Evolutionary conservation across 2,329 filamentous ascomycete genomes (phyloP), one percentile per base, ranked within the genome.

Genomic region (Aotearoamyces nothofagi): DNA sequence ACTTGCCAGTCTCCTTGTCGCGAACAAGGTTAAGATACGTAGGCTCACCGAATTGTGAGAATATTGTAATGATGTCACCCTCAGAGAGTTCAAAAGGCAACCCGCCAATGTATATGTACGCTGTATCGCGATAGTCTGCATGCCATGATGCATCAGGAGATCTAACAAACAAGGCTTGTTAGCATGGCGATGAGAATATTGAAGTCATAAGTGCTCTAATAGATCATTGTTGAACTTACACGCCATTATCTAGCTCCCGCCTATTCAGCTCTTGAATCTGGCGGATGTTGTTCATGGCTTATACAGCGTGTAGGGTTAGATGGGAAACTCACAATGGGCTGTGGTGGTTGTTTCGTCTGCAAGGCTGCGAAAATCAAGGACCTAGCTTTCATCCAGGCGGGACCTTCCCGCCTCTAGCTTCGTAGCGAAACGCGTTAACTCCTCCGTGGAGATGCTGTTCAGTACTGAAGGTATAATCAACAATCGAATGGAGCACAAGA

Each of bases 1-100:
- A 92, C 56, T 93, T 94, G 36, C 90, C 90, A 0, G 86, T 92
- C 51, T 96, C 92, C 50, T 90, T 90, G 62, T 98, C 90, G 46
- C 90, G 82, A 26, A 78, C 75, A 9, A 98, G 70, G 45, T 94
- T 92, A 34, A 98, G 66, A 55, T 87, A 92, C 3, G 86, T 81
- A 2, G 92, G 92, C 50, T 96, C 87, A 43, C 90, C 90, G 49
- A 78, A 98, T 53, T 98, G 90, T 5, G 84, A 93, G 61, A 96
- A 98, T 35, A 98, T 92, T 8, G 86, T 86, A 41, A 96, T 72
- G 37, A 98, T 68, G 55, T 98, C 90, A 54, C 92, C 92, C 59
- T 98, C 90, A 27, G 83, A 84, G 22, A 98, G 67, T 46, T 92
- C 82, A 55, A 80, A 92, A 3, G 86, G 83, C 9, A 98, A 67